A percentile compares a stretch with the other conserved stretches of the same genome.
These are phyloP conservation scores for Trametes cubensis DNA, from an alignment of 768 basidiomycete species.

Conservation along the genomic window DNA sequence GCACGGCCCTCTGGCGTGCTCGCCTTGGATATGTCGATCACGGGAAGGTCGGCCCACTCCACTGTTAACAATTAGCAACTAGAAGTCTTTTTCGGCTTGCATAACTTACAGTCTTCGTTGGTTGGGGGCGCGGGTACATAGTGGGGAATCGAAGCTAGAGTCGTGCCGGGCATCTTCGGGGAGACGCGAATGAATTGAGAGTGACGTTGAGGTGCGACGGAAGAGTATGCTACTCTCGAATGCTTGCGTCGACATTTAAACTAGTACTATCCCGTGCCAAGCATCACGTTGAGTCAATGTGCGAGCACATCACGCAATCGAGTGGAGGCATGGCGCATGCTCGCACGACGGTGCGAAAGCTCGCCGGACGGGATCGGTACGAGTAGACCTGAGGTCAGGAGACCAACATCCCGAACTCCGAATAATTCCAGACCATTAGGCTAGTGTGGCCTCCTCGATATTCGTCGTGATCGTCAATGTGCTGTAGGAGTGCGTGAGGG, in stretches of 20 bases:
- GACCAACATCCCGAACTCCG: background rate
- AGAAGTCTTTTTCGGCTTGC: background rate
- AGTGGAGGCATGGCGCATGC: constrained; percentile 12
- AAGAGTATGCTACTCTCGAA: background rate
- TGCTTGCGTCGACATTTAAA: too few species aligned
- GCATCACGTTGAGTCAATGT: background rate
- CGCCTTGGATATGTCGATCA: constrained; percentile 36
- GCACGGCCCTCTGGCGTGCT: constrained; percentile 33
- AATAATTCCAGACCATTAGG: too few species aligned
- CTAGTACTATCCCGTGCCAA: background rate
- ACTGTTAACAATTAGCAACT: constrained; percentile 24
- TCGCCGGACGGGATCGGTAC: too few species aligned
- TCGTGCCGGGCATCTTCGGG: constrained; percentile 20
- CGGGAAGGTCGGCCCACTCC: constrained; percentile 37
- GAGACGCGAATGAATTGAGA: too few species aligned
- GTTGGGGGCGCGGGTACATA: constrained; percentile 33
- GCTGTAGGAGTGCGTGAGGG: background rate
- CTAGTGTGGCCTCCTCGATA: too few species aligned
- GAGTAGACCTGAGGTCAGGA: background rate
- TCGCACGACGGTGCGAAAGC: background rate
- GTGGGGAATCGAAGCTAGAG: constrained; percentile 24
- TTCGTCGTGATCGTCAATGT: background rate
- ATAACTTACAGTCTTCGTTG: constrained; percentile 9
- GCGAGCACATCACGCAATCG: constrained; percentile 19
- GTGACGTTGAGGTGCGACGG: background rate